Evolutionary conservation across 192 early-diverging fungal genomes (phyloP), one percentile per base, ranked within the genome.

Genomic region (Cetraspora pellucida): DNA sequence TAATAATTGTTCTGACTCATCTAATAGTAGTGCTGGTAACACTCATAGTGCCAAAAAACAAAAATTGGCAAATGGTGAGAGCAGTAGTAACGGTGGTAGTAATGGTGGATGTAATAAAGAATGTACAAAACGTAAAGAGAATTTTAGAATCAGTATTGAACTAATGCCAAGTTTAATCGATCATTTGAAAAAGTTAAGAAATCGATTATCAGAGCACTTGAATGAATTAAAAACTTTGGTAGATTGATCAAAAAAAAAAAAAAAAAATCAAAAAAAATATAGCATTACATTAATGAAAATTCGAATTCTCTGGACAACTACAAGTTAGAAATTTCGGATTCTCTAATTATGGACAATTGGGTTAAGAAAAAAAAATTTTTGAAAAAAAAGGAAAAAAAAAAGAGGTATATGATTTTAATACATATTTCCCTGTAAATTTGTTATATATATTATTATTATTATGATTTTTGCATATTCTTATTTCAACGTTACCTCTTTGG

Each of bases 91-190:
- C 43, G 27, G 3, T 17, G 28, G 50, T 10, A 31, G 11, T 31
- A 37, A 74, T 57, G 57, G n/a, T 11, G 30, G 11, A 3, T 8
- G n/a, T 45, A 63, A 21, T 28, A 8, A 19, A 23, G 45, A 14
- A 27, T 81, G 75, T 21, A 75, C 73, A 11, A 79, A 76, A 19
- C 78, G 81, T 16, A 78, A 77, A 27, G 83, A 84, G 37, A 74
- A 81, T 74, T 76, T 84, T 9, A 47, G 79, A 46, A 81, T 84
- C 44, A 76, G 78, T 49, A 79, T 84, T 2, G 83, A 84, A 21
- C 77, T 81, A 2, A 81, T 84, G 52, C 83, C 83, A 13, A 79
- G 79, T 19, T 31, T 84, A 30, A 57, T 84, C 59, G 83, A 77
- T 0, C 78, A 80, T 59, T 69, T 84, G 54, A 81, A 81, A 37